Percentiles rank a stretch among this genome's conserved stretches.
phyloP scores from a whole-genome alignment of 768 basidiomycete species.

The Rossbeevera mucosa region DNA sequence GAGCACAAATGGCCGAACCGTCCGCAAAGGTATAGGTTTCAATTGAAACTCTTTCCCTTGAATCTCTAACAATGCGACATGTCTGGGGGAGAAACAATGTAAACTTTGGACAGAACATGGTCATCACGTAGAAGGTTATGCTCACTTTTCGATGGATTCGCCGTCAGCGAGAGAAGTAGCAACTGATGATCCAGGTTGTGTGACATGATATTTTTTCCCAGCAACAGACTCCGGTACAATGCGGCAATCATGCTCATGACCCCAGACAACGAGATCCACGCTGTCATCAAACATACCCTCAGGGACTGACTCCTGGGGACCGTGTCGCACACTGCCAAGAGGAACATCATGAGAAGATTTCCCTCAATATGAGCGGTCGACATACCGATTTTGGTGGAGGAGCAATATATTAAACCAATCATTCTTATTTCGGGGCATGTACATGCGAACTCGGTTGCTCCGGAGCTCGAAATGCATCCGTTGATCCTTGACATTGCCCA shows the following conservation, averaged over 20 bases:
- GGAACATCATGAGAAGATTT: conserved; percentile 10
- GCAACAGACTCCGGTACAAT: conserved; percentile 87
- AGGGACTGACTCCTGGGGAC: conserved; percentile 90
- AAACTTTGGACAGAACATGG: not conserved
- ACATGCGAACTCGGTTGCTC: conserved; percentile 94
- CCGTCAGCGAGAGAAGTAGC: conserved; percentile 94
- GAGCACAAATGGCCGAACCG: conserved; percentile 91
- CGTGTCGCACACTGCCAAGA: conserved; percentile 76
- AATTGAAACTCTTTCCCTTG: conserved; percentile 85
- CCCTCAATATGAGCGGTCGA: not conserved
- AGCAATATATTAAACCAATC: conserved; percentile 94
- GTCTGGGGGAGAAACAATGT: conserved; percentile 42
- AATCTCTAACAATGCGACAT: conserved; percentile 85
- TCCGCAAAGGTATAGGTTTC: conserved; percentile 81
- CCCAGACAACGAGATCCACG: conserved; percentile 93
- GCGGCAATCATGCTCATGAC: conserved; percentile 97
- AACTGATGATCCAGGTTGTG: conserved; percentile 92
- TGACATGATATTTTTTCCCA: conserved; percentile 86
- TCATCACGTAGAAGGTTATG: not conserved
- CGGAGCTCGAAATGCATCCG: conserved; percentile 95
- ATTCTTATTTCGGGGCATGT: conserved; percentile 85
- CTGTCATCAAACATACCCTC: conserved; percentile 97
- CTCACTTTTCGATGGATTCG: conserved; percentile 85
- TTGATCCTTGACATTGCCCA: conserved; percentile 95
- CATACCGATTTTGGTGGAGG: conserved; percentile 92